These are phyloP conservation scores for Venturiaceae sp. DNA, from an alignment of 2,329 filamentous ascomycete genomes.

Conservation along the genomic window DNA sequence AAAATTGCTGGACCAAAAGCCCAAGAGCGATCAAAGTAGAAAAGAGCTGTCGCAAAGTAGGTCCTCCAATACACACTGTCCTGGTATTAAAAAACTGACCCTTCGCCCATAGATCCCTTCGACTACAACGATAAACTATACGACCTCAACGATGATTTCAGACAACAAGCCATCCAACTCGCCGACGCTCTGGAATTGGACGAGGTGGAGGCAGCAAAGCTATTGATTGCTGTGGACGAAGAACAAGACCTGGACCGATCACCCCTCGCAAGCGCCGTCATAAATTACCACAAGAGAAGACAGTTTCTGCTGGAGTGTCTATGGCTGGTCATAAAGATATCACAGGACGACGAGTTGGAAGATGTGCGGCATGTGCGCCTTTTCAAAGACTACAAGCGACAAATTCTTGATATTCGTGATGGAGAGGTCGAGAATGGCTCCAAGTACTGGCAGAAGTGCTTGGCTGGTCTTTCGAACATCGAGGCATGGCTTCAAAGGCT, in stretches of 20 bases:
- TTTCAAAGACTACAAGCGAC: background rate
- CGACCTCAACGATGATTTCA: slow-evolving; percentile 75
- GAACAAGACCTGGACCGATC: slow-evolving; percentile 60
- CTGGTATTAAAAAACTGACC: background rate
- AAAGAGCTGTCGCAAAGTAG: slow-evolving; percentile 38
- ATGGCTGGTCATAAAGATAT: slow-evolving; percentile 65
- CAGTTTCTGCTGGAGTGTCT: slow-evolving; percentile 76
- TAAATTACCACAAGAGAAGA: slow-evolving; percentile 80
- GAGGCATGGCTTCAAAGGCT: slow-evolving; percentile 68
- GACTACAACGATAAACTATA: slow-evolving; percentile 56
- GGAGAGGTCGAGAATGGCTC: slow-evolving; percentile 44
- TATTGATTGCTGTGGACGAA: slow-evolving; percentile 66
- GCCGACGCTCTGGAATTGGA: slow-evolving; percentile 86
- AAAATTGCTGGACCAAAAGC: slow-evolving; percentile 60
- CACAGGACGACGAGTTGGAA: slow-evolving; percentile 42
- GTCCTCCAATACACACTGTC: background rate
- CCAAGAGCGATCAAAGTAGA: slow-evolving; percentile 63
- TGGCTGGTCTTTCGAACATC: slow-evolving; percentile 66
- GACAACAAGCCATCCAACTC: slow-evolving; percentile 69
- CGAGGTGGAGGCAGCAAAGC: slow-evolving; percentile 71
- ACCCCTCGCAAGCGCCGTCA: slow-evolving; percentile 67
- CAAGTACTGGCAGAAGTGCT: slow-evolving; percentile 63
- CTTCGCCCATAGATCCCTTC: background rate
- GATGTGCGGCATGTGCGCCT: slow-evolving; percentile 10
- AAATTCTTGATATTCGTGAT: slow-evolving; percentile 16